These are phyloP conservation scores for Sclerotinia sclerotiorum DNA, from an alignment of 2,329 filamentous ascomycete species.

Conservation along the genomic window DNA sequence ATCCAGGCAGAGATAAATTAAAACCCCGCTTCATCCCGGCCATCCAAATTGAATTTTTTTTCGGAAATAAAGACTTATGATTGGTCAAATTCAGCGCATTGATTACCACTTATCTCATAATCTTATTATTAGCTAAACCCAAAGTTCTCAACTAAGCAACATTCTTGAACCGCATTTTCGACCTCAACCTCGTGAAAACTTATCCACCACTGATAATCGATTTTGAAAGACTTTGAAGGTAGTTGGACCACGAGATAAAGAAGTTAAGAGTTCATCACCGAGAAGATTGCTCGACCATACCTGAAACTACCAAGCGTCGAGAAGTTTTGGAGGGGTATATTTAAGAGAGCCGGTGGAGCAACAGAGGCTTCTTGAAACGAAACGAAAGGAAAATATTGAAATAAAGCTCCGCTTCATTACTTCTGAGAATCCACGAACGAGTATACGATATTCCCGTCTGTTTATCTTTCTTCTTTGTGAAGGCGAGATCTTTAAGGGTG, in stretches of 20 bases:
- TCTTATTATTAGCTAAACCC: background rate
- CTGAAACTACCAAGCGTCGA: background rate
- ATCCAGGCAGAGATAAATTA: background rate
- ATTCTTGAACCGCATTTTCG: background rate
- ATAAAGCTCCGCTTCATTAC: background rate
- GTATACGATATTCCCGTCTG: background rate
- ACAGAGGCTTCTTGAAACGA: background rate
- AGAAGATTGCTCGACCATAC: background rate
- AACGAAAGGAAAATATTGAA: background rate
- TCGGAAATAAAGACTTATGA: background rate
- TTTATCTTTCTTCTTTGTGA: background rate
- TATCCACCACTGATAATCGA: background rate
- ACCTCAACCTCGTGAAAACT: background rate
- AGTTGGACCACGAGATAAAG: background rate
- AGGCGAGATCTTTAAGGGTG: background rate
- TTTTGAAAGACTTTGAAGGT: background rate
- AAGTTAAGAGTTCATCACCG: background rate
- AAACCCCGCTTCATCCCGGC: background rate
- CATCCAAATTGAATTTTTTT: background rate
- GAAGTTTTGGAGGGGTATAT: background rate
- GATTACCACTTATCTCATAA: slow-evolving; percentile 14
- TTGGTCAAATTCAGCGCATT: background rate
- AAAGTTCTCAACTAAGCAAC: background rate
- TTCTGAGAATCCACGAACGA: background rate
- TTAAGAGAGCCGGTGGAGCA: slow-evolving; percentile 1